These are phyloP conservation scores for Salix brachista DNA, from an alignment of 345 rosid genomes.

Conservation along the genomic window DNA sequence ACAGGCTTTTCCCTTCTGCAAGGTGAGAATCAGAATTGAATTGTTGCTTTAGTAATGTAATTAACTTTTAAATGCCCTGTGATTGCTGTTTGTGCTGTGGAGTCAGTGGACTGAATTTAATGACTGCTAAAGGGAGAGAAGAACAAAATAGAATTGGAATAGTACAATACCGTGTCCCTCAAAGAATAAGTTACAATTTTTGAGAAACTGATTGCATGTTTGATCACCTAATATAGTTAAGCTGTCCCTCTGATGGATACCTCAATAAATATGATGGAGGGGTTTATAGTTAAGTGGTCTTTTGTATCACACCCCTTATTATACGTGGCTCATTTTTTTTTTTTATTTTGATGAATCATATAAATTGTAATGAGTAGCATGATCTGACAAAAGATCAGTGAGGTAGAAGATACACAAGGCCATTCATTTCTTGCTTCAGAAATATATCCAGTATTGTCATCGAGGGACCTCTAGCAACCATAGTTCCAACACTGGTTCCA, in stretches of 20 bases:
- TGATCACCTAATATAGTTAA: background rate
- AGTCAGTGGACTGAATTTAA: background rate
- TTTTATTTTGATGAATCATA: background rate
- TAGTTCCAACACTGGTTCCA: background rate
- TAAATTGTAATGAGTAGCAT: background rate
- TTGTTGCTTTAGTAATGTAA: background rate
- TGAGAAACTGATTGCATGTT: background rate
- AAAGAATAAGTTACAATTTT: background rate
- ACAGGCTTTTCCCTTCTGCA: conserved; percentile 94
- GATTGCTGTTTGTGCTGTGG: background rate
- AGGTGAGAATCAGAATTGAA: conserved; percentile 46
- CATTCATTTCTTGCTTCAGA: background rate
- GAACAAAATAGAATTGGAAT: background rate
- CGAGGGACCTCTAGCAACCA: background rate
- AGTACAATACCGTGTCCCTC: background rate
- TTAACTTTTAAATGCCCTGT: background rate
- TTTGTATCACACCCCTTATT: background rate
- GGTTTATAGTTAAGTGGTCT: background rate
- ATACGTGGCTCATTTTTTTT: too few species aligned
- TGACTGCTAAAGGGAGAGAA: background rate
- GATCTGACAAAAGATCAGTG: background rate
- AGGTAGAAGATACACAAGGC: background rate
- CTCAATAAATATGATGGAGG: background rate
- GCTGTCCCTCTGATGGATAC: background rate
- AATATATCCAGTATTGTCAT: background rate